Base-by-base conservation (phyloP, 441 rosid genomes). In the Melastoma candidum region DNA sequence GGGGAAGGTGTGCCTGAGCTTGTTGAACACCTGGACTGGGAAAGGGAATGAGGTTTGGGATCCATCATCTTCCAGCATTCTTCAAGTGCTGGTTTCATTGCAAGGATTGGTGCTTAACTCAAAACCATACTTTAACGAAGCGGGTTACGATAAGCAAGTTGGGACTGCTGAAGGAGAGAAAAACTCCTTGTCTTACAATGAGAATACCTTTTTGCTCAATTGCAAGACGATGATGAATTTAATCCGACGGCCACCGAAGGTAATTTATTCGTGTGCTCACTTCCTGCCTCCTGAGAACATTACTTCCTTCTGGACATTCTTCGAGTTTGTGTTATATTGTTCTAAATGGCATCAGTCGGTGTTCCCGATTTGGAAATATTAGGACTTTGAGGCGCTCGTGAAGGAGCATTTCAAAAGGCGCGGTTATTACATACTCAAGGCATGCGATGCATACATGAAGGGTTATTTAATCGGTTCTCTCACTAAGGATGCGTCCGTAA, bases 141-240 rank as follows among this genome's bases (percentile, higher is more conserved):
- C 99, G 24, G 97, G 99, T 54, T 94, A 90, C 45, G 97, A 90
- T 68, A 90, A 83, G 70, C 99, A 94, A 69, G 61, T 84, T 2
- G 99, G 97, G 58, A 85, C 95, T 27, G 96, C 87, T 7, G 99
- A 94, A 70, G 99, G 99, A 61, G 99, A 94, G 77, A 94, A 87
- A 71, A 94, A 87, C 72, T 90, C 97, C 0, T 49, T 87, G 61
- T 81, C 87, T n/a, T 94, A 94, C 68, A 90, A 94, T 57, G 99
- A 90, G 68, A 94, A 90, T 44, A 74, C 96, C 1, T 94, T 90
- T 80, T 66, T 94, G 67, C 78, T 90, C 24, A 90, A 76, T 61
- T 90, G 97, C 87, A 94, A 94, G 85, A 74, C 82, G 36, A 94
- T 94, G 86, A 83, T 87, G 94, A 79, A 75, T 69, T 92, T 94